These are phyloP conservation scores for Inosperma sp. DNA, from an alignment of 768 basidiomycete species.

Conservation along the genomic window DNA sequence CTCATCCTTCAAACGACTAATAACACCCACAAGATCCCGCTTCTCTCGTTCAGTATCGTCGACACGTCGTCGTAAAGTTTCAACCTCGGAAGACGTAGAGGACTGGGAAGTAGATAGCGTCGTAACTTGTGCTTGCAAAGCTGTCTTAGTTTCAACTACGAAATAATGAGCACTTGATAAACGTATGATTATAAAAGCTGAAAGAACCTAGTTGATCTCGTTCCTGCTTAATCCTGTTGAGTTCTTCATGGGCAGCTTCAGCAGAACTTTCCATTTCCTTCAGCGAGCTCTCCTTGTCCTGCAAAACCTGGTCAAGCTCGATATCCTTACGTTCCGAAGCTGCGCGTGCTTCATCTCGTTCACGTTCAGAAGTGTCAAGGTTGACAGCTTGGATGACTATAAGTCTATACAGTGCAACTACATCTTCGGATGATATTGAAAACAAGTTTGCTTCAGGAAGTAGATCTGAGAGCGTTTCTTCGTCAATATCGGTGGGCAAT, in stretches of 20 bases:
- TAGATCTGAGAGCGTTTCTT: slow-evolving; percentile 52
- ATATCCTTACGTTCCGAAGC: slow-evolving; percentile 69
- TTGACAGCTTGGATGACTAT: slow-evolving; percentile 54
- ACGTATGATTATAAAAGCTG: slow-evolving; percentile 9
- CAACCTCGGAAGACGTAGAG: slow-evolving; percentile 58
- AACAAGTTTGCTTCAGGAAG: slow-evolving; percentile 59
- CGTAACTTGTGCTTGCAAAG: slow-evolving; percentile 52
- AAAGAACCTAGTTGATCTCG: slow-evolving; percentile 61
- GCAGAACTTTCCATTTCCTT: slow-evolving; percentile 53
- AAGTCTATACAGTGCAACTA: slow-evolving; percentile 59
- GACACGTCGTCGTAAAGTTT: slow-evolving; percentile 52
- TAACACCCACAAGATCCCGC: slow-evolving; percentile 77
- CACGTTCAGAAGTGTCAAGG: slow-evolving; percentile 51
- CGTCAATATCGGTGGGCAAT: slow-evolving; percentile 66
- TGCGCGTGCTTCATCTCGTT: slow-evolving; percentile 68
- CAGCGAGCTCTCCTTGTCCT: slow-evolving; percentile 64
- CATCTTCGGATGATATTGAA: slow-evolving; percentile 52
- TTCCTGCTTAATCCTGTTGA: slow-evolving; percentile 53
- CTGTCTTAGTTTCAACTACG: slow-evolving; percentile 34
- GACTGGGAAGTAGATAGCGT: slow-evolving; percentile 55
- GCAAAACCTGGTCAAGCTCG: slow-evolving; percentile 79
- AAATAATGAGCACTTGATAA: slow-evolving; percentile 18
- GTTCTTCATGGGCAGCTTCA: slow-evolving; percentile 51
- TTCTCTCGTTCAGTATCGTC: slow-evolving; percentile 87
- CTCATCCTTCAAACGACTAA: slow-evolving; percentile 80